Percentiles rank a stretch among this genome's conserved stretches.
These are phyloP conservation scores for Aspergillus pseudonomiae DNA, from an alignment of 2,329 filamentous ascomycete genomes.

Conservation along the genomic window DNA sequence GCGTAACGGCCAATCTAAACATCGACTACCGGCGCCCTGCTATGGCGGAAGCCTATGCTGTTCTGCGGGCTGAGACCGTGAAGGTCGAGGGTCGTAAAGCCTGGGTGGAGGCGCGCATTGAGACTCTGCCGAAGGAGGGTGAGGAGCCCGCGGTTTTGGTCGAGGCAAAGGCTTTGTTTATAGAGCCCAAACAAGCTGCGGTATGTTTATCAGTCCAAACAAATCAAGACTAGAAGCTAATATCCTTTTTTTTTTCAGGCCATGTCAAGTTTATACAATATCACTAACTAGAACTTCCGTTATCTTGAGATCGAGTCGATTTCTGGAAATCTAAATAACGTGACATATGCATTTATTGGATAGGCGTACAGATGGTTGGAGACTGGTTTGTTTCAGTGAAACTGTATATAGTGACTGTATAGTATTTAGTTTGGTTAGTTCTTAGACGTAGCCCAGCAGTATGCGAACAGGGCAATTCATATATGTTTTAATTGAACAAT, in stretches of 20 bases:
- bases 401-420: slow-evolving; percentile 8
- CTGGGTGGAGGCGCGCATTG: slow-evolving; percentile 86
- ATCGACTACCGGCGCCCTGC: slow-evolving; percentile 82
- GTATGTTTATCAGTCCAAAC: slow-evolving; percentile 53
- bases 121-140: slow-evolving; percentile 69
- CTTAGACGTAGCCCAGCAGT: neutral
- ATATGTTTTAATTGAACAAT: neutral
- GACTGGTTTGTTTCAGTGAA: neutral
- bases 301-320: neutral
- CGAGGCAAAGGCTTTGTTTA: slow-evolving; percentile 82
- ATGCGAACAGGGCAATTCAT: neutral
- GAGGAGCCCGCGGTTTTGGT: slow-evolving; percentile 70
- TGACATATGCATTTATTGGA: neutral
- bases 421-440: neutral
- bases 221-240: neutral
- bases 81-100: slow-evolving; percentile 92
- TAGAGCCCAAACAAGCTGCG: slow-evolving; percentile 82
- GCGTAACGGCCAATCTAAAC: slow-evolving; percentile 80
- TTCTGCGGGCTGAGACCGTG: slow-evolving; percentile 76
- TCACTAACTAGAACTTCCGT: slow-evolving; percentile 14
- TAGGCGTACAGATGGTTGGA: slow-evolving; percentile 15
- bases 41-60: slow-evolving; percentile 73
- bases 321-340: neutral
- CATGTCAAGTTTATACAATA: slow-evolving; percentile 30
- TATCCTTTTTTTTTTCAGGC: slow-evolving; percentile 16